A percentile compares a stretch with the other conserved stretches of the same genome.
Evolutionary conservation across 305 asterid species (phyloP).

Genomic region (Fraxinus sp.): DNA sequence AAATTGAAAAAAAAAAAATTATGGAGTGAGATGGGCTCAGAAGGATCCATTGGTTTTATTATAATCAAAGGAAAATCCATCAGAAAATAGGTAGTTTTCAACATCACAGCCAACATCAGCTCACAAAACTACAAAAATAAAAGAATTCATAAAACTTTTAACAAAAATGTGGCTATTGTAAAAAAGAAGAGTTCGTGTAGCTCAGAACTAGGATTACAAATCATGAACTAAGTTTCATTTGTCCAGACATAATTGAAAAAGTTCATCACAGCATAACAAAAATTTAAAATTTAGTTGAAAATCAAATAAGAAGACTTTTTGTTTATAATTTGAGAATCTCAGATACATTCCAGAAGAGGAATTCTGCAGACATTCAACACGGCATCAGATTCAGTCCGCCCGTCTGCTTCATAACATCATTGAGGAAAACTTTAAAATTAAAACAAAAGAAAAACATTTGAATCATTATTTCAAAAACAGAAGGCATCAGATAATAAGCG

Average conservation of each 20-base stretch:
- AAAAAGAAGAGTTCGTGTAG: background rate
- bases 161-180: background rate
- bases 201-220: constrained; percentile 58
- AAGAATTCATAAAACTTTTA: background rate
- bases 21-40: constrained; percentile 51
- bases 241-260: constrained; percentile 59
- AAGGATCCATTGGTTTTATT: constrained; percentile 95
- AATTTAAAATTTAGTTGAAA: background rate
- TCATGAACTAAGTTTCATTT: constrained; percentile 53
- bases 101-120: constrained; percentile 65
- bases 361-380: constrained; percentile 64
- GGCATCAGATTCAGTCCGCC: constrained; percentile 90
- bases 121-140: background rate
- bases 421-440: background rate
- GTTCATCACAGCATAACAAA: constrained; percentile 43
- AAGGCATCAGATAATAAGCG: constrained; percentile 59
- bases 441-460: background rate
- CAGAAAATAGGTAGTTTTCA: constrained; percentile 83
- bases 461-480: background rate
- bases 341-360: constrained; percentile 45
- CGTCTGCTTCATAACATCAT: constrained; percentile 70
- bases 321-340: constrained; percentile 30
- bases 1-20: background rate
- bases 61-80: constrained; percentile 57
- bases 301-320: too few species aligned